Base-by-base conservation (phyloP, 495 filamentous ascomycete genomes). In the Podospora anserina region DNA sequence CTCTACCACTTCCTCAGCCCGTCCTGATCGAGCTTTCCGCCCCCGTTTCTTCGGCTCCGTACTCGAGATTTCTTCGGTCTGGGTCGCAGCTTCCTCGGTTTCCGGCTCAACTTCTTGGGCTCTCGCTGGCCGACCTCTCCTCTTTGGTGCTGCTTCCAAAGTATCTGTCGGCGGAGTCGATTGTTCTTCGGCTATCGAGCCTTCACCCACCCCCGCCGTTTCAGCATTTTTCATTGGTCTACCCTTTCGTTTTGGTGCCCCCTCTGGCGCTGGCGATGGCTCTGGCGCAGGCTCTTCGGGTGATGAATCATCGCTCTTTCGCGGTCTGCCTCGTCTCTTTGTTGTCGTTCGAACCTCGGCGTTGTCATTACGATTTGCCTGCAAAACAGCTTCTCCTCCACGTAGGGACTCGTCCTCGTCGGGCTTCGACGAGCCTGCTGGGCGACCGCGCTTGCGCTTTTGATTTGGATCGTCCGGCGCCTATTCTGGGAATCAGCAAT, bases 361-460 rank as follows among this genome's bases (percentile, higher is more conserved):
- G n/a, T 61, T 65, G 23, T 56, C 44, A 32, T 49, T 49, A 30
- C 27, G 4, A 5, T n/a, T 16, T 15, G 9, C 15, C 34, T 64
- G 55, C 3, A n/a, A 20, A 0, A 55, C 11, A n/a, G n/a, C 62
- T 49, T 61, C 27, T 11, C 27, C 60, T 27, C 44, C 58, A 30
- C 49, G 73, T 39, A 61, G 30, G 13, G 79, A 79, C 79, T 78
- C 80, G 81, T 71, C 74, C 19, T 66, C 74, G 20, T 69, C 66
- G 28, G 70, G 67, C 66, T 76, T 73, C 59, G 76, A 80, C 80
- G 80, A 78, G 79, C 73, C 76, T 6, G 72, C 54, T 1, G 72
- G 77, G 60, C 78, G 79, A 70, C 80, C 80, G 75, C 79, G 79
- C 69, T 80, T 81, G 30, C 78, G 76, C 66, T 82, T 80, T 39